Conservation (phyloP, 106 monocot species). For the Allium fistulosum region DNA sequence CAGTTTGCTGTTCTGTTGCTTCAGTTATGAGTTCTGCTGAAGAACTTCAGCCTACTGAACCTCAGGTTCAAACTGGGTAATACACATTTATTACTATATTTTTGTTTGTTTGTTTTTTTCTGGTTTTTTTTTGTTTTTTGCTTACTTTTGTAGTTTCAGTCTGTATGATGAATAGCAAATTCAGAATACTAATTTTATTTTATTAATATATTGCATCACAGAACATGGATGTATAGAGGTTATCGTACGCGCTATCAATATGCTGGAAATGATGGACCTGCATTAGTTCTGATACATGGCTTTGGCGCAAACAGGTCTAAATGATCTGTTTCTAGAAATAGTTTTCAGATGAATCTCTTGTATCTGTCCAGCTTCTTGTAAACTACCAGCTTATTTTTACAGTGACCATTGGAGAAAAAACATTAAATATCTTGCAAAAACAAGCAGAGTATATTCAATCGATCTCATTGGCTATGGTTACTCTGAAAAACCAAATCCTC, state of each 20-base stretch:
- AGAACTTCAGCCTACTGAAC: neutral
- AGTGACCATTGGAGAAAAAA: constrained; percentile 98
- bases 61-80: constrained; percentile 26
- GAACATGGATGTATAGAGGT: constrained; percentile 76
- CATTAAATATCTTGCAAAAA: constrained; percentile 57
- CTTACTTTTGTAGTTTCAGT: too few species aligned
- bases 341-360: neutral
- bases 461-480: constrained; percentile 98
- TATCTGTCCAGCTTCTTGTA: neutral
- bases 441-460: constrained; percentile 67
- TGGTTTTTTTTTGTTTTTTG: too few species aligned
- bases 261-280: constrained; percentile 69
- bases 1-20: constrained; percentile 4
- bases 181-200: too few species aligned
- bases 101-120: neutral
- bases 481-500: constrained; percentile 91
- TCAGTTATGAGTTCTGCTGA: constrained; percentile 2
- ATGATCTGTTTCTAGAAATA: constrained; percentile 18
- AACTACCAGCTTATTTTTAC: constrained; percentile 7
- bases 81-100: neutral
- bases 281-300: constrained; percentile 87
- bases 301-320: constrained; percentile 96
- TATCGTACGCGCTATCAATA: constrained; percentile 76
- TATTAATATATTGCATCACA: constrained; percentile 13
- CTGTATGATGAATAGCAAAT: too few species aligned